A percentile compares a stretch with the other conserved stretches of the same genome.
These are phyloP conservation scores for Petunia hybrid DNA, from an alignment of 305 asterid genomes.

Conservation along the genomic window DNA sequence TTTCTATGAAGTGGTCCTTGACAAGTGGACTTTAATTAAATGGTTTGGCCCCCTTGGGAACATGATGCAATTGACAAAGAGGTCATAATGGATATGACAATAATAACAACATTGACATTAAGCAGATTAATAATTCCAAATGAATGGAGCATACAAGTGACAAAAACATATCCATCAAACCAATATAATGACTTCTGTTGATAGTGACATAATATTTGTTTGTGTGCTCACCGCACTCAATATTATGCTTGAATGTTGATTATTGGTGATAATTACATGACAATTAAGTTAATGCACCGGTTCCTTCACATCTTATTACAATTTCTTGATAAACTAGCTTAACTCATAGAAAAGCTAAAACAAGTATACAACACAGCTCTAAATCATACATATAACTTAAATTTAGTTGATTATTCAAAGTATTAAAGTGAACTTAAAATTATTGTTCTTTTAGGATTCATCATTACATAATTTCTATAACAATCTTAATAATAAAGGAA, in stretches of 20 bases:
- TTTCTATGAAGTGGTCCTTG: background rate
- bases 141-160: slow-evolving; percentile 28
- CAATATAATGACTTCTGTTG: background rate
- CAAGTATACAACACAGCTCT: no score
- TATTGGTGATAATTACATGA: background rate
- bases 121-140: background rate
- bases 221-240: background rate
- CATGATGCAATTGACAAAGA: slow-evolving; percentile 30
- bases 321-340: no score
- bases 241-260: background rate
- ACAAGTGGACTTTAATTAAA: background rate
- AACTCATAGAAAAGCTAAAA: no score
- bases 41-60: background rate
- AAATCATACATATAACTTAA: no score
- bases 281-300: background rate
- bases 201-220: slow-evolving; percentile 26
- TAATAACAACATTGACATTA: slow-evolving; percentile 30
- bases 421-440: no score
- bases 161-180: background rate
- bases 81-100: slow-evolving; percentile 25
- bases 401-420: no score
- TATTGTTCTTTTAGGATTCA: no score
- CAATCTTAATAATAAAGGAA: no score
- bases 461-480: no score
- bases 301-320: no score